Evolutionary conservation across 225 moss, liverwort and hornwort genomes (phyloP).

Genomic region (Bryoerythrophyllum caledonicum): DNA sequence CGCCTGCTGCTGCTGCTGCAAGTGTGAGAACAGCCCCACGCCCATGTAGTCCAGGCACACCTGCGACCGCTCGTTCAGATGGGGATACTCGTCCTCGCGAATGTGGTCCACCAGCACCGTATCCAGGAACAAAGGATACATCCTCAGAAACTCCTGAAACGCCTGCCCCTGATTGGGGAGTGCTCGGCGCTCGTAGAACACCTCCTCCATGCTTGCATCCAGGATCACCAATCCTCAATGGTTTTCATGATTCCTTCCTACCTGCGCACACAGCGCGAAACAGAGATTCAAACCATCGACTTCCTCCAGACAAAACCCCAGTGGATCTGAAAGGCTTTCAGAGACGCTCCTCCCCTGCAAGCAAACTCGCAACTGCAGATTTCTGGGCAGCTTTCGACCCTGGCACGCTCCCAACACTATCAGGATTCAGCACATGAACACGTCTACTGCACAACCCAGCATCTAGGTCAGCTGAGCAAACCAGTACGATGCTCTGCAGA

Average conservation of each 20-base stretch:
- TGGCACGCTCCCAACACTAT: not conserved
- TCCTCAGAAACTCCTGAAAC: conserved; percentile 43
- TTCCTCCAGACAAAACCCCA: not conserved
- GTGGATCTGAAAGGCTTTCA: not conserved
- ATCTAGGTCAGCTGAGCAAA: not conserved
- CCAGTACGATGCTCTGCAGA: not conserved
- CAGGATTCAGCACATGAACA: not conserved
- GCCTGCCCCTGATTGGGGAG: conserved; percentile 53
- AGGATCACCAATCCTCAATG: not conserved
- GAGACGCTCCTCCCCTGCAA: not conserved
- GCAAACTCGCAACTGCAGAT: not conserved
- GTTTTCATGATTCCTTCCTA: not conserved
- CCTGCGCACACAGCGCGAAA: not conserved
- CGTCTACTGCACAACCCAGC: no score
- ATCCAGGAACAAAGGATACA: conserved; percentile 52
- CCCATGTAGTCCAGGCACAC: conserved; percentile 67
- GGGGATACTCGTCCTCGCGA: conserved; percentile 60
- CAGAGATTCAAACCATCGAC: not conserved
- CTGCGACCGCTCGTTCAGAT: conserved; percentile 52
- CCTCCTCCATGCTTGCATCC: conserved; percentile 36
- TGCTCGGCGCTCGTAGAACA: conserved; percentile 19
- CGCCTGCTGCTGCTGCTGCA: conserved; percentile 41
- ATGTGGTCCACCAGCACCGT: conserved; percentile 49
- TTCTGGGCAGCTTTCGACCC: not conserved
- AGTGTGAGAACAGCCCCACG: conserved; percentile 53